These are phyloP conservation scores for Hymenoscyphus salicellus DNA, from an alignment of 2,329 filamentous ascomycete species.

Conservation along the genomic window DNA sequence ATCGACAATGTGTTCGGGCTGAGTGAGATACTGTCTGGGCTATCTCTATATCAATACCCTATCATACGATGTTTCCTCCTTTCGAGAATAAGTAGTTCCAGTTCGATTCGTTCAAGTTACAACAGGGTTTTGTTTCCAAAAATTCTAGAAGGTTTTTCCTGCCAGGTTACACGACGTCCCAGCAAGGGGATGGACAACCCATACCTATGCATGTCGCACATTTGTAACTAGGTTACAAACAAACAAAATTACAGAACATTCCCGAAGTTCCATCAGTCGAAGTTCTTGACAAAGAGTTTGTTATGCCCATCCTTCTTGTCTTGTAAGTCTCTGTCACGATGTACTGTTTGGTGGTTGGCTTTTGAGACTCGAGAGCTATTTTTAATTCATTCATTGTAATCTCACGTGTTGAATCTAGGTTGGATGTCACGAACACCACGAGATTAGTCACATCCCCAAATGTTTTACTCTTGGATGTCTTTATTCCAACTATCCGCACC, in stretches of 20 bases:
- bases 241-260: not conserved
- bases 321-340: too few relatives aligned
- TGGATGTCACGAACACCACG: too few relatives aligned
- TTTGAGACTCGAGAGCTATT: too few relatives aligned
- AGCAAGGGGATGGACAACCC: not conserved
- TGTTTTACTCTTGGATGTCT: too few relatives aligned
- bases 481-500: too few relatives aligned
- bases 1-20: not conserved
- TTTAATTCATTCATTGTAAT: too few relatives aligned
- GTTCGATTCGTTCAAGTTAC: not conserved
- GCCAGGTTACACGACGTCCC: not conserved
- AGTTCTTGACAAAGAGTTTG: too few relatives aligned
- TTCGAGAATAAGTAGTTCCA: not conserved
- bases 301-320: too few relatives aligned
- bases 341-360: too few relatives aligned
- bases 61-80: not conserved
- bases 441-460: too few relatives aligned
- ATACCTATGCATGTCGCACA: too few relatives aligned
- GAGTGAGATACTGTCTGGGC: not conserved
- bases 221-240: not conserved
- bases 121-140: not conserved
- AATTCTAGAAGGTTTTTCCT: not conserved
- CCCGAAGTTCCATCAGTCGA: not conserved
- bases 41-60: not conserved
- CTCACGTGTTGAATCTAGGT: too few relatives aligned